Evolutionary conservation across 495 filamentous ascomycete genomes (phyloP), one percentile per base, ranked within the genome.

Genomic region (Talaromyces thailandensis): DNA sequence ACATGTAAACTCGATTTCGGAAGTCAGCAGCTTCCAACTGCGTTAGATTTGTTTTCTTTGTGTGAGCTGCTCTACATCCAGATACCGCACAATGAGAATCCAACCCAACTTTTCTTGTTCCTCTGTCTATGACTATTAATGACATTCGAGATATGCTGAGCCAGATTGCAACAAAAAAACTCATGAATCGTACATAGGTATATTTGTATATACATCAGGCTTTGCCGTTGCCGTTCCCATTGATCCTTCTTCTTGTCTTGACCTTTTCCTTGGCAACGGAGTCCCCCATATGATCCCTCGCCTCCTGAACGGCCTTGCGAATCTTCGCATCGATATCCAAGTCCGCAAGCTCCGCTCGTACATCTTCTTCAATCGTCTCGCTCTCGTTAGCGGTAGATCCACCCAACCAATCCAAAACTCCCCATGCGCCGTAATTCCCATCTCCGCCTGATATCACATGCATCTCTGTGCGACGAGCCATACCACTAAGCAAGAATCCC

Each of bases 391-490:
- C 68, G 11, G 77, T 84, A 3, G 92, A 93, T n/a, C 89, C 88
- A 67, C 80, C 76, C 1, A 85, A 55, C 84, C 88, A 91, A 71
- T 97, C 93, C 64, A 93, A 37, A 7, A 96, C 64, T 1, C 92
- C 92, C 82, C 86, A 89, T 9, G 85, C 81, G 0, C 87, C 89
- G 68, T 82, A 96, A 65, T 96, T 96, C 0, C 90, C 90, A 26
- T 81, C 73, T 5, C 81, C 86, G 37, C 69, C 69, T 26, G 74
- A 74, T 58, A 83, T 71, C 62, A 88, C 79, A 74, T 97, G 93
- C 45, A 70, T 68, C 62, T 93, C 89, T 2, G 78, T 85, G 32
- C 91, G 79, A 61, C 84, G 78, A 14, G 90, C 84, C 66, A 95
- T 87, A 1, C 92, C 89, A 1, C 86, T 82, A 55, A 96, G 75